A percentile compares a stretch with the other conserved stretches of the same genome.
Conservation (phyloP, 352 stramenopile genomes). For the Bremia lactucae region DNA sequence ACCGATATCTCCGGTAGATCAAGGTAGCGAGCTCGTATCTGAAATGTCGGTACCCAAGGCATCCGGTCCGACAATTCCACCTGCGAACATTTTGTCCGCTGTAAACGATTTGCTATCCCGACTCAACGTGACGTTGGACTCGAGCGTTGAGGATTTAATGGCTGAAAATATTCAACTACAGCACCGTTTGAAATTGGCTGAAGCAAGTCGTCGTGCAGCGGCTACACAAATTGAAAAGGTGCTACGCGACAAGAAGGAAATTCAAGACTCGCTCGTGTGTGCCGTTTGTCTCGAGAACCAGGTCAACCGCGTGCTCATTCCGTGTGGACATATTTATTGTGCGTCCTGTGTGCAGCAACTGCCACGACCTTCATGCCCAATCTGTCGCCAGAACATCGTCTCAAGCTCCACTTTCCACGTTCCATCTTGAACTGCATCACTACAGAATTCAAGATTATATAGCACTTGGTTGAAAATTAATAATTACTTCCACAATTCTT, state of each 20-base stretch:
- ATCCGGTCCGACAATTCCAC: slow-evolving; percentile 10
- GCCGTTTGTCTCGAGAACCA: slow-evolving; percentile 74
- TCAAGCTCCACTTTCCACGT: slow-evolving; percentile 60
- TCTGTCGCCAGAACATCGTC: slow-evolving; percentile 53
- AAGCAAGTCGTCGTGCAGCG: slow-evolving; percentile 48
- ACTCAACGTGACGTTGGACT: slow-evolving; percentile 60
- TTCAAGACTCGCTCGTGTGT: slow-evolving; percentile 62
- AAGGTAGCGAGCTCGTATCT: slow-evolving; percentile 9
- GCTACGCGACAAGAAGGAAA: slow-evolving; percentile 64
- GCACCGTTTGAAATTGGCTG: slow-evolving; percentile 44
- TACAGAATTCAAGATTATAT: not conserved
- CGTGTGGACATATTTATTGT: slow-evolving; percentile 80
- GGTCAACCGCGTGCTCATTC: slow-evolving; percentile 72
- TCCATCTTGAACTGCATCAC: slow-evolving; percentile 29
- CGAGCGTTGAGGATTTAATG: slow-evolving; percentile 53
- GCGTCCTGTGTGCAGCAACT: slow-evolving; percentile 47
- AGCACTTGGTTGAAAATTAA: not conserved
- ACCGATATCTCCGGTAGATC: slow-evolving; percentile 5
- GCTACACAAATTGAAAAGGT: slow-evolving; percentile 52
- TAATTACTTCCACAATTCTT: too few relatives aligned
- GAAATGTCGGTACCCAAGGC: slow-evolving; percentile 1
- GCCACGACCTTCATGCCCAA: slow-evolving; percentile 49
- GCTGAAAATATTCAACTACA: slow-evolving; percentile 54
- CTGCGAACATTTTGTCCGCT: slow-evolving; percentile 48
- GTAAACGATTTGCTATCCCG: slow-evolving; percentile 67